phyloP scores from a whole-genome alignment of 2,329 filamentous ascomycete genomes.

The Hymenoscyphus albidus region DNA sequence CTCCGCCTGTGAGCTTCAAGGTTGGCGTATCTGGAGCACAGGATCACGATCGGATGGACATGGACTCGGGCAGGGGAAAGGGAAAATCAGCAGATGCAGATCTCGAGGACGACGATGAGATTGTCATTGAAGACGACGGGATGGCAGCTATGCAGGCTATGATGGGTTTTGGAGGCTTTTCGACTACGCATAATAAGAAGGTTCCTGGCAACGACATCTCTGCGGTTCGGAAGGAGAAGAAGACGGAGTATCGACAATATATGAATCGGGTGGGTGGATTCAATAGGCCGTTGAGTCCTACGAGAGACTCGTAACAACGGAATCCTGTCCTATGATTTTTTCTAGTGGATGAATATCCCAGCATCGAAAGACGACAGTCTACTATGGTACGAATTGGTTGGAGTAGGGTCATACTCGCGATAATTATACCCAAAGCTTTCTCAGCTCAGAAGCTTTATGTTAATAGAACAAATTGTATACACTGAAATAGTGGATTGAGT shows the following conservation, averaged over 20 bases:
- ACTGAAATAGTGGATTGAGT: background rate
- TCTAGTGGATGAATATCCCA: too few species aligned
- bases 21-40: slow-evolving; percentile 23
- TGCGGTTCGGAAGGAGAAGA: slow-evolving; percentile 85
- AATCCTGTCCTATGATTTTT: too few species aligned
- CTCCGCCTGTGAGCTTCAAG: slow-evolving; percentile 34
- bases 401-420: background rate
- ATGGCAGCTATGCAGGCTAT: slow-evolving; percentile 72
- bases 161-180: slow-evolving; percentile 89
- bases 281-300: slow-evolving; percentile 69
- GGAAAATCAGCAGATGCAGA: slow-evolving; percentile 13
- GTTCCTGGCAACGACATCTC: slow-evolving; percentile 83
- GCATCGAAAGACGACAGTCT: too few species aligned
- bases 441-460: background rate
- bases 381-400: background rate
- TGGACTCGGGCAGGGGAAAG: slow-evolving; percentile 24
- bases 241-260: slow-evolving; percentile 92
- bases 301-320: slow-evolving; percentile 24
- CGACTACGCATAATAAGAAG: slow-evolving; percentile 82
- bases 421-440: background rate
- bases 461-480: background rate
- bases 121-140: slow-evolving; percentile 59
- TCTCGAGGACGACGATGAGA: slow-evolving; percentile 46
- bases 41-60: slow-evolving; percentile 34
- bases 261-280: slow-evolving; percentile 85